A percentile compares a stretch with the other conserved stretches of the same genome.
Evolutionary conservation across 2,329 filamentous ascomycete genomes (phyloP).

Genomic region (Fusarium tjaetaba): DNA sequence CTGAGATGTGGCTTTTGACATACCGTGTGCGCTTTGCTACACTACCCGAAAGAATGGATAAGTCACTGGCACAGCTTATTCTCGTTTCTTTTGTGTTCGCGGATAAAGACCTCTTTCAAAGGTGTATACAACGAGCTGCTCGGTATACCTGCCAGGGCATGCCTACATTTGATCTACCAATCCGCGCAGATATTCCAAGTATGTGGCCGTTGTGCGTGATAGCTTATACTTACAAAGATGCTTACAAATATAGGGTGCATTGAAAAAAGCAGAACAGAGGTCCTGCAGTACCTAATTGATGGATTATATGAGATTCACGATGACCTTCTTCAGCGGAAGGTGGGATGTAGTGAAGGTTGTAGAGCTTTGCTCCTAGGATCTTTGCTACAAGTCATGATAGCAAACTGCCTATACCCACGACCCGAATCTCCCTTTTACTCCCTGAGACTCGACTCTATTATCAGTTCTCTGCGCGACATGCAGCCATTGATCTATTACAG

Average conservation of each 20-base stretch:
- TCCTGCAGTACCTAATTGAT: rapidly evolving
- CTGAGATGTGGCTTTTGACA: not conserved
- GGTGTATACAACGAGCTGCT: not conserved
- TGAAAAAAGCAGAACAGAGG: not conserved
- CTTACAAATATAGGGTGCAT: not conserved
- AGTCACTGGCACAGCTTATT: not conserved
- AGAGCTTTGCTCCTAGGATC: not conserved
- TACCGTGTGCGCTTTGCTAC: no score
- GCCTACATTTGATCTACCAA: not conserved
- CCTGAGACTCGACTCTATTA: not conserved
- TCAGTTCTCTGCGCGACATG: not conserved
- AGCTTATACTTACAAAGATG: not conserved
- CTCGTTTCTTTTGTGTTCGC: not conserved
- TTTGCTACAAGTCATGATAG: not conserved
- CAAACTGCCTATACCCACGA: not conserved
- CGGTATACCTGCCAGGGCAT: not conserved
- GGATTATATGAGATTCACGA: not conserved
- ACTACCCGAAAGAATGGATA: not conserved
- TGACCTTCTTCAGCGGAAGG: not conserved
- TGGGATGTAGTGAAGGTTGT: not conserved
- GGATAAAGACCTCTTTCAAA: rapidly evolving
- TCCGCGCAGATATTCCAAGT: not conserved
- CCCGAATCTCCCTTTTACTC: not conserved
- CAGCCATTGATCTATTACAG: not conserved
- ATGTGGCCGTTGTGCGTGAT: not conserved